Percentiles rank a stretch among this genome's conserved stretches.
Conservation (phyloP, 164 flowering plant genomes). For the Malania oleifera region DNA sequence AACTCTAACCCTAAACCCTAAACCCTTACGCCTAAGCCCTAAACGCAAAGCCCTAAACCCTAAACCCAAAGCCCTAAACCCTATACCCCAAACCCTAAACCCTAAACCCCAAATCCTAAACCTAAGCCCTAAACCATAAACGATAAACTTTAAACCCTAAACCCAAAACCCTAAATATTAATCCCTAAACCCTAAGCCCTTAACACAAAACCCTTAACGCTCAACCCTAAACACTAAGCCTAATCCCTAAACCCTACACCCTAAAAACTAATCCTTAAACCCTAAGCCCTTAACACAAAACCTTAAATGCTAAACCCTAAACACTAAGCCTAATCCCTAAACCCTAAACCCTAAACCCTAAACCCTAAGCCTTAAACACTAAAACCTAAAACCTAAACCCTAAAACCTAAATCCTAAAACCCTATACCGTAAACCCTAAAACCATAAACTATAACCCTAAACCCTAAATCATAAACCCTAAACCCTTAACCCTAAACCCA, state of each 20-base stretch:
- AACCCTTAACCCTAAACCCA: no score
- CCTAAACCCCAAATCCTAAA: background rate
- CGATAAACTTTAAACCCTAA: background rate
- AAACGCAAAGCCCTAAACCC: no score
- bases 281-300: no score
- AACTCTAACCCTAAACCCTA: no score
- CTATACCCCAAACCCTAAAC: background rate
- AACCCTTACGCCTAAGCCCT: no score
- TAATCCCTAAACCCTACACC: no score
- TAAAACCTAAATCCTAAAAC: background rate
- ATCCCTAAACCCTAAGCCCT: background rate
- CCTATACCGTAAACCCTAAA: background rate
- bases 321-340: background rate
- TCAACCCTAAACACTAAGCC: no score
- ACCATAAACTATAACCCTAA: no score
- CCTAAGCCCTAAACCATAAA: constrained; percentile 1
- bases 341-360: background rate
- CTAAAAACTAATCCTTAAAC: no score
- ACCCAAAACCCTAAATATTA: background rate
- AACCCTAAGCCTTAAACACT: background rate
- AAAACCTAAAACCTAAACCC: background rate
- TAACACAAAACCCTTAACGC: background rate
- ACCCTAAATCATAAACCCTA: no score
- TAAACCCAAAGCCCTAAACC: background rate
- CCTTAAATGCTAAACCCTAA: no score